Conservation (phyloP, 1,139 yeast species). For the Yamadazyma aaseri region DNA sequence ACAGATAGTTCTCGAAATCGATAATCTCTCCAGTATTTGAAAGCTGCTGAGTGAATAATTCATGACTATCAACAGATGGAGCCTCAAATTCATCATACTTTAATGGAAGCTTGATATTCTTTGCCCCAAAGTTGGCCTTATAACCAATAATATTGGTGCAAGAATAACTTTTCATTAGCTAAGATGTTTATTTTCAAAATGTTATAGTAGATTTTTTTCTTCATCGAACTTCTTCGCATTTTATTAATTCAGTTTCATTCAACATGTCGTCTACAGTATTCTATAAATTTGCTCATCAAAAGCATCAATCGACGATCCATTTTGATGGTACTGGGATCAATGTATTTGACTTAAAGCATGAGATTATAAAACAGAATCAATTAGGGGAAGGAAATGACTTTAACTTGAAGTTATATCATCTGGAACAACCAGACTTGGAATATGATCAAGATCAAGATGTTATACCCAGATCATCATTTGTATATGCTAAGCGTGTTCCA, state of each 20-base stretch:
- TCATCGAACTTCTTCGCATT: slow-evolving; percentile 1
- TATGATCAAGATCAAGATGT: slow-evolving; percentile 90
- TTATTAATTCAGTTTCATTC: background rate
- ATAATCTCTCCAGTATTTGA: slow-evolving; percentile 27
- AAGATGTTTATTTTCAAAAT: background rate
- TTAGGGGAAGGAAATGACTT: slow-evolving; percentile 84
- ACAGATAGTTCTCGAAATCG: slow-evolving; percentile 15
- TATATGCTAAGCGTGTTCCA: slow-evolving; percentile 79
- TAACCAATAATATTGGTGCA: slow-evolving; percentile 27
- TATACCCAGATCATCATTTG: slow-evolving; percentile 83
- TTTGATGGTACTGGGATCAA: slow-evolving; percentile 97
- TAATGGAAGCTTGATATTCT: slow-evolving; percentile 30
- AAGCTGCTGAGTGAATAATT: slow-evolving; percentile 22
- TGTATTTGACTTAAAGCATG: slow-evolving; percentile 90
- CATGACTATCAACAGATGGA: slow-evolving; percentile 17
- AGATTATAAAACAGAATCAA: slow-evolving; percentile 78
- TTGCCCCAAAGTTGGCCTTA: slow-evolving; percentile 21
- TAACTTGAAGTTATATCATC: slow-evolving; percentile 64
- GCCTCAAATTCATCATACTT: slow-evolving; percentile 21
- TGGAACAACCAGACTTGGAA: slow-evolving; percentile 70
- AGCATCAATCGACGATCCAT: slow-evolving; percentile 71
- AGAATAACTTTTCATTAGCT: slow-evolving; percentile 13
- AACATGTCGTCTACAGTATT: slow-evolving; percentile 87
- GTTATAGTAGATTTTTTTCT: slow-evolving; percentile 1
- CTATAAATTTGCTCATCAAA: slow-evolving; percentile 84